Evolutionary conservation across 1,139 yeast genomes (phyloP).

Genomic region (Zygosaccharomyces sapae): DNA sequence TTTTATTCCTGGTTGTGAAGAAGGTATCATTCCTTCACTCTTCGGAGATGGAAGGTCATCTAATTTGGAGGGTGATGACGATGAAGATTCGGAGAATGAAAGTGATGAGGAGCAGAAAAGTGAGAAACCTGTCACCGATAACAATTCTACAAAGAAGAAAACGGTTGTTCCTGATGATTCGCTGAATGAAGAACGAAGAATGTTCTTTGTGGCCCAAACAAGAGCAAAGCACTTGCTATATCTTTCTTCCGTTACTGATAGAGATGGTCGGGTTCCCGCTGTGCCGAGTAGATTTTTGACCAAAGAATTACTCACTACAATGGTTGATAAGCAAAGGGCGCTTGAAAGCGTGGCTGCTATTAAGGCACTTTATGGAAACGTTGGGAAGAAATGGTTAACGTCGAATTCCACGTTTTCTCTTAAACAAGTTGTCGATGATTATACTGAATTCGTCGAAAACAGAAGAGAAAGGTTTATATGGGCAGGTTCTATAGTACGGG

Average conservation of each 20-base stretch:
- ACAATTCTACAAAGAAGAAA: constrained; percentile 21
- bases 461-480: constrained; percentile 32
- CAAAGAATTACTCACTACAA: constrained; percentile 26
- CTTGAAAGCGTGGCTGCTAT: constrained; percentile 24
- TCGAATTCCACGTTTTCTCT: constrained; percentile 22
- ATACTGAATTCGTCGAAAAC: constrained; percentile 26
- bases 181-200: constrained; percentile 71
- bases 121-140: constrained; percentile 11
- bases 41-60: constrained; percentile 40
- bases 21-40: constrained; percentile 54
- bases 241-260: constrained; percentile 33
- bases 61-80: constrained; percentile 42
- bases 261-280: constrained; percentile 23
- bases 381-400: constrained; percentile 17
- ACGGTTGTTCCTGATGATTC: constrained; percentile 22
- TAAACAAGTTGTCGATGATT: constrained; percentile 29
- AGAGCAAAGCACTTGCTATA: constrained; percentile 58
- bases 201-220: constrained; percentile 84
- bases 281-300: constrained; percentile 35
- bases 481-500: constrained; percentile 26
- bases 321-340: constrained; percentile 29
- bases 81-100: constrained; percentile 27
- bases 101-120: constrained; percentile 20
- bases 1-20: constrained; percentile 67
- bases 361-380: constrained; percentile 22